Evolutionary conservation across 2,329 filamentous ascomycete genomes (phyloP).

Genomic region (Ramichloridium luteum): DNA sequence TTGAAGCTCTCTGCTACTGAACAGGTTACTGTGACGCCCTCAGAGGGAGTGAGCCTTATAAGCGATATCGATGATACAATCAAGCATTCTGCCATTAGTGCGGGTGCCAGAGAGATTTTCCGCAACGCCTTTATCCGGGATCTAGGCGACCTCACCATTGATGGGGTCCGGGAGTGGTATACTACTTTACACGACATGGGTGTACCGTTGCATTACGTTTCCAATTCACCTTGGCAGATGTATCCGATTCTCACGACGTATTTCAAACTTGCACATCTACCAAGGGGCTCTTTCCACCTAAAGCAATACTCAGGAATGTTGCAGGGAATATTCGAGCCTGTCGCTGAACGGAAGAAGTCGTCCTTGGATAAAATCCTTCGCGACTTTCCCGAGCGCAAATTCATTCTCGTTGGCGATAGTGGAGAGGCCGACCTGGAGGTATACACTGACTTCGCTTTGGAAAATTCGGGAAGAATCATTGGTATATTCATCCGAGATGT

Average conservation of each 20-base stretch:
- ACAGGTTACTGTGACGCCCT: slow-evolving; percentile 63
- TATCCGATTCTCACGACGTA: slow-evolving; percentile 81
- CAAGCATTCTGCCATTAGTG: slow-evolving; percentile 83
- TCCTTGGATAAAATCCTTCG: slow-evolving; percentile 72
- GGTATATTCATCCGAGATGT: slow-evolving; percentile 93
- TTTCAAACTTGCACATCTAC: slow-evolving; percentile 68
- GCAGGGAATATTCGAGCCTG: slow-evolving; percentile 94
- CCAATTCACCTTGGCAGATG: slow-evolving; percentile 98
- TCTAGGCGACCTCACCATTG: slow-evolving; percentile 65
- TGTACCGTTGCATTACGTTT: slow-evolving; percentile 89
- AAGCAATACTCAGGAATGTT: slow-evolving; percentile 97
- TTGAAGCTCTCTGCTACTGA: slow-evolving; percentile 65
- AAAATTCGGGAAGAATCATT: slow-evolving; percentile 69
- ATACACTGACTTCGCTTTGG: slow-evolving; percentile 82
- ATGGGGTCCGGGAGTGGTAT: slow-evolving; percentile 88
- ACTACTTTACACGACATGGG: slow-evolving; percentile 61
- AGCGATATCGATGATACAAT: slow-evolving; percentile 97
- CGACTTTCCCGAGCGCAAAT: slow-evolving; percentile 82
- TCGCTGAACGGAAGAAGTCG: slow-evolving; percentile 84
- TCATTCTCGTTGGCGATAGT: slow-evolving; percentile 87
- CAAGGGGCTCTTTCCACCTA: slow-evolving; percentile 79
- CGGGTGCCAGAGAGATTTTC: slow-evolving; percentile 86
- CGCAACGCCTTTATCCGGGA: slow-evolving; percentile 90
- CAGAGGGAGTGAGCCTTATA: slow-evolving; percentile 76
- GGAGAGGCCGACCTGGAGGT: slow-evolving; percentile 95